Evolutionary conservation across 2,329 filamentous ascomycete genomes (phyloP).

Genomic region (Nannizziopsis arthrosporioides): DNA sequence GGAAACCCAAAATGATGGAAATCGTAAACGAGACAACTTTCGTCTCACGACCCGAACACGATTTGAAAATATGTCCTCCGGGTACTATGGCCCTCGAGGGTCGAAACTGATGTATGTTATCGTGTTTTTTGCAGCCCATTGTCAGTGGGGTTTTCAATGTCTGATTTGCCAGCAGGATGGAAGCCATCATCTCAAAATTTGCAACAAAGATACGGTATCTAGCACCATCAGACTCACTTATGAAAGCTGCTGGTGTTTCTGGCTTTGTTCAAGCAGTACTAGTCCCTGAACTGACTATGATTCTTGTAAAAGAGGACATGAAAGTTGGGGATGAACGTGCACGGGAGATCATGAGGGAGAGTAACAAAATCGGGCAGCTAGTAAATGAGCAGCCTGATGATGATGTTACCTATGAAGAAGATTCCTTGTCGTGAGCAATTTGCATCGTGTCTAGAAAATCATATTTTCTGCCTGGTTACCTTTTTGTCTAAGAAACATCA

Average conservation of each 20-base stretch:
- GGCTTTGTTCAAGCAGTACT: slow-evolving; percentile 63
- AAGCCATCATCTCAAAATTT: slow-evolving; percentile 53
- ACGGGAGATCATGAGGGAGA: slow-evolving; percentile 51
- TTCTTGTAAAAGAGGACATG: slow-evolving; percentile 51
- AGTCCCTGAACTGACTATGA: slow-evolving; percentile 55
- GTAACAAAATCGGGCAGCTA: slow-evolving; percentile 54
- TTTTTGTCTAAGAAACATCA: too few relatives aligned
- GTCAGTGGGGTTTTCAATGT: background rate
- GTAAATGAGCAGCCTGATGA: slow-evolving; percentile 55
- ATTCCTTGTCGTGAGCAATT: slow-evolving; percentile 11
- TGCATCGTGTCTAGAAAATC: too few relatives aligned
- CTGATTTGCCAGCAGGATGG: slow-evolving; percentile 25
- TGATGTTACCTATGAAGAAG: slow-evolving; percentile 28
- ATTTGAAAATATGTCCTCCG: slow-evolving; percentile 52
- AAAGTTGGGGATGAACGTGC: slow-evolving; percentile 36
- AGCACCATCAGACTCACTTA: slow-evolving; percentile 52
- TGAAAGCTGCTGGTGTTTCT: slow-evolving; percentile 54
- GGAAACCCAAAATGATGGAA: slow-evolving; percentile 44
- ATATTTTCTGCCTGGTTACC: too few relatives aligned
- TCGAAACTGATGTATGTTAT: slow-evolving; percentile 54
- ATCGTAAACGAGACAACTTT: slow-evolving; percentile 47
- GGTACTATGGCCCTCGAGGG: slow-evolving; percentile 74
- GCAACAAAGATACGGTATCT: slow-evolving; percentile 49
- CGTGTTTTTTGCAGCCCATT: background rate
- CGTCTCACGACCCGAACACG: slow-evolving; percentile 40